Evolutionary conservation across 192 early-diverging fungal species (phyloP).

Genomic region (Diversispora epigaea): DNA sequence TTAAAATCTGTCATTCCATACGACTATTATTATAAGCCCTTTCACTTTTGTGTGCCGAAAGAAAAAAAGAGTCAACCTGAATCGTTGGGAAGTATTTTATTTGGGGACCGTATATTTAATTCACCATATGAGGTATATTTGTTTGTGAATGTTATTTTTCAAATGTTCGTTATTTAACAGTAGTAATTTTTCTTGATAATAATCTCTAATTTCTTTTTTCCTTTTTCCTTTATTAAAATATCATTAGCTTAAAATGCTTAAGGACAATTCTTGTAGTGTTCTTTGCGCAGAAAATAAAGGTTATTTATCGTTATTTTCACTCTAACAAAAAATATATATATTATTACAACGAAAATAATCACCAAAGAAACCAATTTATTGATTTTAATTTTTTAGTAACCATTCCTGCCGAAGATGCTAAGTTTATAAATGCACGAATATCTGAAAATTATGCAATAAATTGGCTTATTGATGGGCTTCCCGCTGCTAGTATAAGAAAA

Average conservation of each 20-base stretch:
- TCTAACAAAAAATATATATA: too few species aligned
- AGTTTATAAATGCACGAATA: conserved; percentile 86
- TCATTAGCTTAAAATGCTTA: conserved; percentile 62
- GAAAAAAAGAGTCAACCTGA: conserved; percentile 61
- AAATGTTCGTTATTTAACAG: too few species aligned
- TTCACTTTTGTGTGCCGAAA: conserved; percentile 82
- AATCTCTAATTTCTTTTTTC: neutral
- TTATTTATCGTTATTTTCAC: too few species aligned
- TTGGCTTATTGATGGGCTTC: conserved; percentile 91
- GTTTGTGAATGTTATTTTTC: neutral
- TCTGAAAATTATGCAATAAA: conserved; percentile 74
- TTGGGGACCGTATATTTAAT: conserved; percentile 91
- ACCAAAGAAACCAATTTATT: too few species aligned
- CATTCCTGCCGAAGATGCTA: conserved; percentile 69
- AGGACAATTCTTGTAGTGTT: conserved; percentile 59
- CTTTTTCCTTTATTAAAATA: neutral
- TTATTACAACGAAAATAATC: too few species aligned
- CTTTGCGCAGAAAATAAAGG: conserved; percentile 50
- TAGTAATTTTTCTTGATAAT: neutral
- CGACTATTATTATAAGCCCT: conserved; percentile 84
- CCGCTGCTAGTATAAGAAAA: conserved; percentile 64
- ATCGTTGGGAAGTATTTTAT: conserved; percentile 87
- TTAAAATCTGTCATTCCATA: conserved; percentile 79
- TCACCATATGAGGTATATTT: conserved; percentile 73
- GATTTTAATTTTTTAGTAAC: conserved; percentile 18